Percentiles rank a stretch among this genome's conserved stretches.
Conservation (phyloP, 129 eudicot species). For the Lactuca sativa region DNA sequence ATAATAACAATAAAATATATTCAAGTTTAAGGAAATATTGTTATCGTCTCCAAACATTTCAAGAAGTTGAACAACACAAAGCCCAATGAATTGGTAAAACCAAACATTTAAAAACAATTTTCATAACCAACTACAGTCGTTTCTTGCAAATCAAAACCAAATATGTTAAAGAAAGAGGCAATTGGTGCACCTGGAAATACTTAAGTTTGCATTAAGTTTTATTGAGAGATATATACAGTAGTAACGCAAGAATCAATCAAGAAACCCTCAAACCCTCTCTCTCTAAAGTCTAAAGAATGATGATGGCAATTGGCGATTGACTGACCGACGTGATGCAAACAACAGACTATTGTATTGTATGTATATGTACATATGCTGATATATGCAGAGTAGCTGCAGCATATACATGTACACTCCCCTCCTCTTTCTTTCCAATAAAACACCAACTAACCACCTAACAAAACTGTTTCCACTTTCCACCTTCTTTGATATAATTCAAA, state of each 20-base stretch:
- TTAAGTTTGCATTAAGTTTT: conserved; percentile 23
- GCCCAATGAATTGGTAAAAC: background rate
- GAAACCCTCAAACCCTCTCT: conserved; percentile 11
- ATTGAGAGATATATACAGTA: conserved; percentile 4
- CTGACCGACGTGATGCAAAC: conserved; percentile 22
- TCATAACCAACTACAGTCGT: background rate
- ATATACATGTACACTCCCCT: conserved; percentile 4
- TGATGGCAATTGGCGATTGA: conserved; percentile 21
- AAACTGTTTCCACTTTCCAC: conserved; percentile 46
- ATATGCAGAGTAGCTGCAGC: too few relatives aligned
- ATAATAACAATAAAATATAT: too few relatives aligned
- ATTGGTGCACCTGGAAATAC: conserved; percentile 5
- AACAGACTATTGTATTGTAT: conserved; percentile 18
- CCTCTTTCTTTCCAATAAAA: conserved; percentile 9
- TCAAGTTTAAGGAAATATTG: too few relatives aligned
- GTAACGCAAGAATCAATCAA: conserved; percentile 21
- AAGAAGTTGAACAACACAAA: too few relatives aligned
- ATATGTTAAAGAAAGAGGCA: background rate
- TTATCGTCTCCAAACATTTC: too few relatives aligned
- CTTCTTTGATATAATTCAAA: background rate
- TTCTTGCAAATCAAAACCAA: background rate
- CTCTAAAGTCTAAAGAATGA: conserved; percentile 12
- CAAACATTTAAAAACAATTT: too few relatives aligned
- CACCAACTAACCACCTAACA: conserved; percentile 58
- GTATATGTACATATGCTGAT: conserved; percentile 17